Conservation (phyloP, 2,329 filamentous ascomycete species). For the Pseudopithomyces maydicus region DNA sequence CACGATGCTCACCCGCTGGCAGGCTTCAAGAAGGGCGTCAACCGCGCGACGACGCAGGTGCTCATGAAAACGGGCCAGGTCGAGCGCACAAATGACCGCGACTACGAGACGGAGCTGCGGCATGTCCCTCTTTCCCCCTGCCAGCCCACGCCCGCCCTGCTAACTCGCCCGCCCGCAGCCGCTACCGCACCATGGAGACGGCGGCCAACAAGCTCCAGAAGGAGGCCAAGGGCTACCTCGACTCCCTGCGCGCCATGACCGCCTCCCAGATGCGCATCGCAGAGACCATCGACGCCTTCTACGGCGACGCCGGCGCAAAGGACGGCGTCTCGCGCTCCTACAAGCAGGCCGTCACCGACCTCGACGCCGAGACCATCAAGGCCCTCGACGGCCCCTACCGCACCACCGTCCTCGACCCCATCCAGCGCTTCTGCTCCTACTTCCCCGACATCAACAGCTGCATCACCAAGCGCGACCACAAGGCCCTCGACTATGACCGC, state of each 20-base stretch:
- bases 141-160: neutral
- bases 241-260: conserved; percentile 97
- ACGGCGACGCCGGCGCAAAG: conserved; percentile 90
- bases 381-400: conserved; percentile 94
- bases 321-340: conserved; percentile 97
- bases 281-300: conserved; percentile 99
- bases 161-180: conserved; percentile 59
- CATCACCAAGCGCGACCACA: conserved; percentile 98
- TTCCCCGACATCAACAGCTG: conserved; percentile 99
- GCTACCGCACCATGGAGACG: conserved; percentile 96
- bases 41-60: conserved; percentile 97
- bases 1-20: conserved; percentile 28
- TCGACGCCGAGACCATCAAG: conserved; percentile 98
- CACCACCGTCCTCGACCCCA: conserved; percentile 93
- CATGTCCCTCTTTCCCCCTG: conserved; percentile 43
- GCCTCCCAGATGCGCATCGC: conserved; percentile 99
- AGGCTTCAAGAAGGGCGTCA: conserved; percentile 96
- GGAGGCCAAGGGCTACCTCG: conserved; percentile 96
- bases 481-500: conserved; percentile 96
- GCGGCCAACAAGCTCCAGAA: conserved; percentile 92
- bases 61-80: conserved; percentile 99
- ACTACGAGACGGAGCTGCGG: conserved; percentile 97
- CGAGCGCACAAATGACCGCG: conserved; percentile 96
- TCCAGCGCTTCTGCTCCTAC: conserved; percentile 94
- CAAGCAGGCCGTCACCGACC: conserved; percentile 96